Base-by-base conservation (phyloP, 176 grass and related monocot genomes). In the Paspalum notatum region DNA sequence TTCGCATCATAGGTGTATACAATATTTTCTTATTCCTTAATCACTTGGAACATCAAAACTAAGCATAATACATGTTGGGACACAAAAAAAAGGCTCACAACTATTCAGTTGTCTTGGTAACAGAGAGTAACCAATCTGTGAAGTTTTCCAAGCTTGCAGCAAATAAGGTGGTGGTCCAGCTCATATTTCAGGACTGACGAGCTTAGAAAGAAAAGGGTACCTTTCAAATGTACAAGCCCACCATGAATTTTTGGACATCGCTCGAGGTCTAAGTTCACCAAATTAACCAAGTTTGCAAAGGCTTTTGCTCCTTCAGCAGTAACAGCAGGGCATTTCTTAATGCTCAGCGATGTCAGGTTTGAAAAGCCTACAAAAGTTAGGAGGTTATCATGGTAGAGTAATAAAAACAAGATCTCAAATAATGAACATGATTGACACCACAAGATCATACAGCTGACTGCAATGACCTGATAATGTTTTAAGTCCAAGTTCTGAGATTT, bases 201-300 rank as follows among this genome's bases (percentile, higher is more conserved):
- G 38, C 37, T 45, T 12, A 80, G 45, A 66, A 42, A 89, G 18
- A 77, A 50, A 74, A 84, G 7, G 18, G 40, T 43, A 99, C 97
- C 97, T 93, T 96, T 93, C 49, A 99, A 76, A 93, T 95, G 89
- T 86, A 91, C 57, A 72, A 99, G 87, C 56, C 90, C 92, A 26
- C 93, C 93, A 62, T 91, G 88, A 89, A 99, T 99, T 16, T 87
- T 89, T 61, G 84, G 77, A 66, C 92, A 95, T 71, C 87, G 84
- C 76, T 99, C 97, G 25, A 99, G 91, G 60, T 99, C 92, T 66
- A 99, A 90, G 80, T 90, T 93, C 27, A 88, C 84, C 87, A 99
- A 91, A 78, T 99, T 99, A 67, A 93, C 18, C 64, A 99, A 88
- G 50, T 93, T 90, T 62, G 86, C 63, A 74, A 99, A 89, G 61